These are phyloP conservation scores for Fusarium heterosporum DNA, from an alignment of 2,329 filamentous ascomycete genomes.

Conservation along the genomic window DNA sequence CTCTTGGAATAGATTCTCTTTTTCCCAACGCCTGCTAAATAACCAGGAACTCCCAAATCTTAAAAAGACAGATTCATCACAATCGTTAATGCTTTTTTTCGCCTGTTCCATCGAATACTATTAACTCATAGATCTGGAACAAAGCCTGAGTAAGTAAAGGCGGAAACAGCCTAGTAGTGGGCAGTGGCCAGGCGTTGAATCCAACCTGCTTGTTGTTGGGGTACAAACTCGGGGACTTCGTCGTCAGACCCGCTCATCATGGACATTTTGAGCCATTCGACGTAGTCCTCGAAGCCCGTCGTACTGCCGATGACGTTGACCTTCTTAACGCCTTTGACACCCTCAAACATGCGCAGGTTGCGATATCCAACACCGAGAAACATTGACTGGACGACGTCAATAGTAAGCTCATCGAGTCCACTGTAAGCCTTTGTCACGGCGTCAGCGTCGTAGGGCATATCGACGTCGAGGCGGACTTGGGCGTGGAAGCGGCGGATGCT, in stretches of 20 bases:
- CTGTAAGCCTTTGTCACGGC: slow-evolving; percentile 52
- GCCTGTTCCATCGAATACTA: not conserved
- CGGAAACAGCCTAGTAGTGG: slow-evolving; percentile 34
- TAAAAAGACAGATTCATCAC: slow-evolving; percentile 16
- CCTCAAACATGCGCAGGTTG: slow-evolving; percentile 57
- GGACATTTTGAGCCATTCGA: slow-evolving; percentile 53
- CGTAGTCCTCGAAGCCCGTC: slow-evolving; percentile 57
- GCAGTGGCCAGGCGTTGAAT: slow-evolving; percentile 39
- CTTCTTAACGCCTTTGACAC: slow-evolving; percentile 54
- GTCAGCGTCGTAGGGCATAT: slow-evolving; percentile 49
- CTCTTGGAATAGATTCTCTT: slow-evolving; percentile 5
- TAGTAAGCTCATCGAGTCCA: slow-evolving; percentile 54
- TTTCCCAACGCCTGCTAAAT: slow-evolving; percentile 11
- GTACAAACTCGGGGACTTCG: slow-evolving; percentile 38
- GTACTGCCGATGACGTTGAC: slow-evolving; percentile 54
- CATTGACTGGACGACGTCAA: slow-evolving; percentile 55
- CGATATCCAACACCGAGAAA: slow-evolving; percentile 55
- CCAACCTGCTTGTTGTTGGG: slow-evolving; percentile 40
- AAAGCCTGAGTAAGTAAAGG: not conserved
- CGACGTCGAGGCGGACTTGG: slow-evolving; percentile 56
- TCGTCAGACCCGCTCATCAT: slow-evolving; percentile 51
- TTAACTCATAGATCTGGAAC: slow-evolving; percentile 5
- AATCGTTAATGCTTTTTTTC: slow-evolving; percentile 30
- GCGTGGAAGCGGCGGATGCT: slow-evolving; percentile 56
- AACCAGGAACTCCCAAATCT: slow-evolving; percentile 25